Conservation (phyloP, 2,329 filamentous ascomycete genomes). For the Alternaria metachromatica region DNA sequence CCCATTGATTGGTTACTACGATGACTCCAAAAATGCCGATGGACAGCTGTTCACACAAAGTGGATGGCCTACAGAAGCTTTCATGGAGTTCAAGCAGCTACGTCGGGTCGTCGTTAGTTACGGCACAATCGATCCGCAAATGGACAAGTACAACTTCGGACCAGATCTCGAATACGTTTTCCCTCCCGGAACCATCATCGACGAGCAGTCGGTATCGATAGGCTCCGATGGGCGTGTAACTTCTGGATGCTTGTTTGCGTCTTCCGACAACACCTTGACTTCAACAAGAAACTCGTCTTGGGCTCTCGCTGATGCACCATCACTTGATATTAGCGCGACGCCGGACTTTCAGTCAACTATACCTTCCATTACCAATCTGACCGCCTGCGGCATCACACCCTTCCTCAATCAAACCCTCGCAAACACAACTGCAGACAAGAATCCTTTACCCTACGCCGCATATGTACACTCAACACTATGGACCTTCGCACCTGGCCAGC, state of each 20-base stretch:
- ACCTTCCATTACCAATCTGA: constrained; percentile 50
- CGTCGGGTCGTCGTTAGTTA: constrained; percentile 63
- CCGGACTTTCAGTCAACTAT: constrained; percentile 34
- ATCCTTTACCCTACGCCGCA: constrained; percentile 58
- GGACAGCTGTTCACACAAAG: constrained; percentile 58
- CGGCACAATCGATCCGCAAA: constrained; percentile 64
- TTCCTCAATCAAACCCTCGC: constrained; percentile 64
- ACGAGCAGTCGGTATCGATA: constrained; percentile 38
- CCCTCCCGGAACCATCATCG: constrained; percentile 52
- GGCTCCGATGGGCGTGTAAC: constrained; percentile 52
- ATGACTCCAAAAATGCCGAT: constrained; percentile 44
- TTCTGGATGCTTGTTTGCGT: constrained; percentile 62
- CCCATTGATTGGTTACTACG: constrained; percentile 62
- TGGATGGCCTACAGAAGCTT: constrained; percentile 70
- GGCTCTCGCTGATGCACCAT: constrained; percentile 32
- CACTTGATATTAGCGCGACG: constrained; percentile 23
- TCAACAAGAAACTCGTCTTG: constrained; percentile 58
- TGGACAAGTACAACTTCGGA: constrained; percentile 62
- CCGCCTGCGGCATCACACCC: constrained; percentile 66
- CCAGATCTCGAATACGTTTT: constrained; percentile 63
- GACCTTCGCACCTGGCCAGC: constrained; percentile 66
- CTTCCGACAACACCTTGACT: constrained; percentile 51
- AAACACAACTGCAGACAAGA: constrained; percentile 57
- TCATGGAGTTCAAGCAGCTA: constrained; percentile 61
- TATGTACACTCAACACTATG: constrained; percentile 62